phyloP scores from a whole-genome alignment of 2,329 filamentous ascomycete species.

The Dactylellina parvicollis region DNA sequence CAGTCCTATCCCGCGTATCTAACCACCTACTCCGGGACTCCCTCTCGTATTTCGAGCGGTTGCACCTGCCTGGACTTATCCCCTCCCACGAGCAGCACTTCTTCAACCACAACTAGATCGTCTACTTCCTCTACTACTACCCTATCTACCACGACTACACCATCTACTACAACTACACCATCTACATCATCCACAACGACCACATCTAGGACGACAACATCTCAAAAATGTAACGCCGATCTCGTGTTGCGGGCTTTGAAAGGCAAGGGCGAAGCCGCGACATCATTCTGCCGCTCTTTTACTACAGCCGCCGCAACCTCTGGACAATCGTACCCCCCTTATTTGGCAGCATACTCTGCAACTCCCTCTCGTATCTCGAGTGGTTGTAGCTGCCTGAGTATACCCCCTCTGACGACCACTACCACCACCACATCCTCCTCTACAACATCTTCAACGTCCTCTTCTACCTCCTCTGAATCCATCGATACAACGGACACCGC shows the following conservation, averaged over 20 bases:
- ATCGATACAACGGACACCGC: background rate
- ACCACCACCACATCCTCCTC: background rate
- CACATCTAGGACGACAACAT: too few relatives aligned
- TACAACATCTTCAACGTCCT: background rate
- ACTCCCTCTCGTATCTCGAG: constrained; percentile 5
- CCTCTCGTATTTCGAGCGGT: constrained; percentile 7
- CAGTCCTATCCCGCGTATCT: constrained; percentile 8
- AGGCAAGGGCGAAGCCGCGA: background rate
- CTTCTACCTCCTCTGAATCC: constrained; percentile 2
- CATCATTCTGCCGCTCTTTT: constrained; percentile 13
- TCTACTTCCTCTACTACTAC: background rate
- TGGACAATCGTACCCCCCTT: constrained; percentile 7
- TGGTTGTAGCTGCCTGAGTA: constrained; percentile 3
- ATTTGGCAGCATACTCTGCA: constrained; percentile 3
- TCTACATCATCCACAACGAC: background rate
- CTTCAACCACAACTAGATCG: background rate
- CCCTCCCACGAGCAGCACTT: background rate
- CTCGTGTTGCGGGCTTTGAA: constrained; percentile 6
- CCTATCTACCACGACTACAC: too few relatives aligned
- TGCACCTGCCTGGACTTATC: constrained; percentile 7
- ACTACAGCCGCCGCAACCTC: background rate
- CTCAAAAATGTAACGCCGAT: constrained; percentile 17
- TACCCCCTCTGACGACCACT: background rate
- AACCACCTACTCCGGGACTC: background rate
- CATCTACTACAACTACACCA: background rate